Base-by-base conservation (phyloP, 2,329 filamentous ascomycete genomes). In the Fusarium sp. region DNA sequence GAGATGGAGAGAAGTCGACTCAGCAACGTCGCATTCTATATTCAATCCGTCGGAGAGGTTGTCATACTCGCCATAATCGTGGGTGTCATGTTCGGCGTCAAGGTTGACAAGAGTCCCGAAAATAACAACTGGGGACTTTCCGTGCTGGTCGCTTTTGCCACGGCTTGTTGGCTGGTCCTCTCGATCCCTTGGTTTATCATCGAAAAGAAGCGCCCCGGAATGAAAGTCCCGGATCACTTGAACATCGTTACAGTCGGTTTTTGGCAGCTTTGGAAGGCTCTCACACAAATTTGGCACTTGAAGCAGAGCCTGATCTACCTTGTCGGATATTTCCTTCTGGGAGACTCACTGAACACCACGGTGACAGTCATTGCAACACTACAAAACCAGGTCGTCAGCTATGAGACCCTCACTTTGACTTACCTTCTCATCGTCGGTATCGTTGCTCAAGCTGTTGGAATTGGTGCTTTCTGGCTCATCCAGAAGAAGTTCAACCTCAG, bases 281-380 rank as follows among this genome's bases (percentile, higher is more conserved):
- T 86, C 3, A 80, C 78, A 0, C 85, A 90, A 74, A 87, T 91
- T 18, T 89, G 88, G 86, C 84, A 86, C 39, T 78, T 92, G 45
- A 89, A 87, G 74, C 90, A 92, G 78, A 89, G 85, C 66, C 76
- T 91, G 28, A 80, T 90, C 19, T 92, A 91, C 75, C 83, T 92
- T 0, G 83, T 88, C 43, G 88, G 86, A 5, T 92, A 91, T 74
- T 91, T 92, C 74, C 81, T 92, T 3, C 84, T 92, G 1, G 89
- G 88, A n/a, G 90, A 92, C 77, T 89, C 87, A 2, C 81, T 91
- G 37, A 91, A 91, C 76, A 92, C 90, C 0, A 91, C 89, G 0
- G 88, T 91, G 7, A 91, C 90, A 0, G 89, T 92, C 23, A 88
- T 92, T 31, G 83, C 81, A 1, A 91, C 89, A 0, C 77, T 91